Percentiles rank a stretch among this genome's conserved stretches.
phyloP scores from a whole-genome alignment of 345 rosid genomes.

The Gossypium bickii region DNA sequence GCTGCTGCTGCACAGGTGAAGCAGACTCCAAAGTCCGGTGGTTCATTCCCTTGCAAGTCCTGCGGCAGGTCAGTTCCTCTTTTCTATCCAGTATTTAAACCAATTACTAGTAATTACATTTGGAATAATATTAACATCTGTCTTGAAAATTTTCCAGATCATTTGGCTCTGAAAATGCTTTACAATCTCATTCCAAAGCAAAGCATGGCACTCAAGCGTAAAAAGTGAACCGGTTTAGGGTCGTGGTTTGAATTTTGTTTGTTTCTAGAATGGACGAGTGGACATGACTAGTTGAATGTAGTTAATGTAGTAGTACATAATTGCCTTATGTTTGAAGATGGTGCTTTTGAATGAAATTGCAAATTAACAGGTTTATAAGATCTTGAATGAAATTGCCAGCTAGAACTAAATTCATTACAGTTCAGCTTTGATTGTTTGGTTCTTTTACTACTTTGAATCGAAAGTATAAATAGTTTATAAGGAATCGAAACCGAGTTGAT shows the following conservation, averaged over 20 bases:
- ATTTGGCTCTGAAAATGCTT: conserved; percentile 60
- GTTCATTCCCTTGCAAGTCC: conserved; percentile 48
- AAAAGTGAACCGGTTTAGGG: neutral
- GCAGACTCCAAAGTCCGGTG: conserved; percentile 42
- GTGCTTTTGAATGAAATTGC: neutral
- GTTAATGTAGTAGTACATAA: neutral
- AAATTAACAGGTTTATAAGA: neutral
- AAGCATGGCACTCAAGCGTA: conserved; percentile 53
- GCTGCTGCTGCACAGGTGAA: conserved; percentile 32
- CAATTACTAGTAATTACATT: neutral
- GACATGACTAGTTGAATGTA: neutral
- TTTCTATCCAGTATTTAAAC: neutral
- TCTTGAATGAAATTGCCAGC: neutral
- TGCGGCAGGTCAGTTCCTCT: conserved; percentile 46
- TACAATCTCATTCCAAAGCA: conserved; percentile 77
- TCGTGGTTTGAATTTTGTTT: neutral
- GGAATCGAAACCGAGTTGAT: too few relatives aligned
- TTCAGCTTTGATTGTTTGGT: too few relatives aligned
- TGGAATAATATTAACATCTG: neutral
- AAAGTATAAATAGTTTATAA: too few relatives aligned
- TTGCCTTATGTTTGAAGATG: neutral
- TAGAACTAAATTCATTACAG: too few relatives aligned
- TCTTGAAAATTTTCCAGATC: conserved; percentile 29
- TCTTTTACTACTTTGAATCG: too few relatives aligned
- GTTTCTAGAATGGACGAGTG: neutral